A percentile compares a stretch with the other conserved stretches of the same genome.
These are phyloP conservation scores for Colletotrichum godetiae DNA, from an alignment of 2,329 filamentous ascomycete species.

Conservation along the genomic window DNA sequence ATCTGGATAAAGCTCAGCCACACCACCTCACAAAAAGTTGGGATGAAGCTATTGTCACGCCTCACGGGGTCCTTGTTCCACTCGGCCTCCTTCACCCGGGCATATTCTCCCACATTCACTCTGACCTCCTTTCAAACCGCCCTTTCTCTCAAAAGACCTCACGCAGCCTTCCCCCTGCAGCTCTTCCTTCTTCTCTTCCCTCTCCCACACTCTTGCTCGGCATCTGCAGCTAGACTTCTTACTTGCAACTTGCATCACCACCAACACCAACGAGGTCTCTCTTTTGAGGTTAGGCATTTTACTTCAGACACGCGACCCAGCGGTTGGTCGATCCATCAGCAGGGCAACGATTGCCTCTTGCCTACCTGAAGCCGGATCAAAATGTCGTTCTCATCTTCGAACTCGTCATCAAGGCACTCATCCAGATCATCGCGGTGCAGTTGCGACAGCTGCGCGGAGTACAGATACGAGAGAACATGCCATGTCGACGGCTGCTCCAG, in stretches of 20 bases:
- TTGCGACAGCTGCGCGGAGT: background rate
- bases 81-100: conserved; percentile 24
- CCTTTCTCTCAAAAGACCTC: conserved; percentile 2
- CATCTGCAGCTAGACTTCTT: background rate
- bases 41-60: conserved; percentile 35
- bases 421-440: background rate
- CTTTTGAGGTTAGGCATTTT: background rate
- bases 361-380: background rate
- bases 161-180: background rate
- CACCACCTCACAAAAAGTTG: conserved; percentile 26
- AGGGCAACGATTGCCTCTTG: background rate
- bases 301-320: background rate
- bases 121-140: conserved; percentile 4
- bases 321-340: background rate
- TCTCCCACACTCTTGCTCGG: background rate
- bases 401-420: background rate
- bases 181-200: background rate
- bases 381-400: background rate
- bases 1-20: conserved; percentile 31
- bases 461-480: conserved; percentile 13
- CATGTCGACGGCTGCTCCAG: conserved; percentile 23
- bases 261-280: background rate
- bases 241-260: background rate
- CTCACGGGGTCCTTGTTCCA: conserved; percentile 33
- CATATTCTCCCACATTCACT: conserved; percentile 24